Evolutionary conservation across 2,329 filamentous ascomycete genomes (phyloP).

Genomic region (Penicillium corylophilum): DNA sequence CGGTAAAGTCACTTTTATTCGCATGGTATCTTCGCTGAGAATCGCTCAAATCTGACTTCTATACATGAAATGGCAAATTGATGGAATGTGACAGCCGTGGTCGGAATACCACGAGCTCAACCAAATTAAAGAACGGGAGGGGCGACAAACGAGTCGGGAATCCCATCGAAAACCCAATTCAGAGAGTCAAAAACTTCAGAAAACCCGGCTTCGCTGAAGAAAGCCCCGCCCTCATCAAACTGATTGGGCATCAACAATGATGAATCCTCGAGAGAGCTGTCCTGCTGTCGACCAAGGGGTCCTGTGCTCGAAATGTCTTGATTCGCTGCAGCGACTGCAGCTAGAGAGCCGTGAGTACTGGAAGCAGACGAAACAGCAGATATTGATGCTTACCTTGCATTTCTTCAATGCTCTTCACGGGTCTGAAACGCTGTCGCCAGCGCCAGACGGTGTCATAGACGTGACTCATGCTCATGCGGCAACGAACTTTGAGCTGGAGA

Average conservation of each 20-base stretch:
- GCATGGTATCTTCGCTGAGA: not conserved
- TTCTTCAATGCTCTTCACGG: constrained; percentile 59
- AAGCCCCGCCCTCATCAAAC: constrained; percentile 37
- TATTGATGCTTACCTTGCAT: constrained; percentile 60
- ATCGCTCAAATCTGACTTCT: not conserved
- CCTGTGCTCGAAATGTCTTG: constrained; percentile 35
- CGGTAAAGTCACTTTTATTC: not conserved
- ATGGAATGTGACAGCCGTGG: not conserved
- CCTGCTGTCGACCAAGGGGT: constrained; percentile 28
- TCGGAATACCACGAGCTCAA: not conserved
- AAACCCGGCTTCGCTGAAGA: constrained; percentile 52
- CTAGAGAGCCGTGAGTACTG: constrained; percentile 20
- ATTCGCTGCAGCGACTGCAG: constrained; percentile 32
- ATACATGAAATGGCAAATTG: not conserved
- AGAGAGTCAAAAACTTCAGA: constrained; percentile 81
- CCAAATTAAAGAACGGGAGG: constrained; percentile 32
- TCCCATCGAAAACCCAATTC: constrained; percentile 87
- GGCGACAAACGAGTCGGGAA: constrained; percentile 62
- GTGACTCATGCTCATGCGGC: constrained; percentile 64
- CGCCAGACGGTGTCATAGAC: constrained; percentile 67
- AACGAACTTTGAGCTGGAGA: constrained; percentile 62
- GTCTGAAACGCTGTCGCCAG: constrained; percentile 65
- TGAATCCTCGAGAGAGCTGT: constrained; percentile 31
- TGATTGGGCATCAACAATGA: constrained; percentile 34
- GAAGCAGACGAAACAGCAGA: constrained; percentile 10